Percentiles rank a stretch among this genome's conserved stretches.
phyloP scores from a whole-genome alignment of 2,329 filamentous ascomycete genomes.

The Metarhizium robertsii region DNA sequence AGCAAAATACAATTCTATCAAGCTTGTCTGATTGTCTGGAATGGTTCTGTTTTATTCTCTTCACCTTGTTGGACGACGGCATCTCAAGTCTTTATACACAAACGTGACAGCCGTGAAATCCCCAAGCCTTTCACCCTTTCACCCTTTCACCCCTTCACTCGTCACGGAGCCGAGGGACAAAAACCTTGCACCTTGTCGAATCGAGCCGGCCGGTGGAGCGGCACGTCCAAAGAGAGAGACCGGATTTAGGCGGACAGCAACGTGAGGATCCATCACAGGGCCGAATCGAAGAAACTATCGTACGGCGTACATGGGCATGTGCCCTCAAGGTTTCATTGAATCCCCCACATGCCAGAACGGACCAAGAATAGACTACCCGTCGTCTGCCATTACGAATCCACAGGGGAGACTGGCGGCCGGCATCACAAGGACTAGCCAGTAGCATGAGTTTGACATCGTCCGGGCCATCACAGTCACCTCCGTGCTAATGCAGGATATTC shows the following conservation, averaged over 20 bases:
- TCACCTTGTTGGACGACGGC: background rate
- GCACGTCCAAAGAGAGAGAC: background rate
- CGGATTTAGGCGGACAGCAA: conserved; percentile 1
- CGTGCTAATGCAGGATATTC: background rate
- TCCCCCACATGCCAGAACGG: background rate
- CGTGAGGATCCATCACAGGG: conserved; percentile 1
- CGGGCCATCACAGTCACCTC: background rate
- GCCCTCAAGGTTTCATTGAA: background rate
- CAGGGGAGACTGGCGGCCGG: background rate
- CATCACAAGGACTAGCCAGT: background rate
- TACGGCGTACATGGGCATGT: background rate
- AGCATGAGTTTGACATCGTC: background rate
- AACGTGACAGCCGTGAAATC: background rate
- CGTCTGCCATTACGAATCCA: background rate
- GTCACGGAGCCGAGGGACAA: background rate
- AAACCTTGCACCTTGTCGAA: background rate
- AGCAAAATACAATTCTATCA: no score
- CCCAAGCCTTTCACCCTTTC: background rate
- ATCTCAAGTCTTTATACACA: background rate
- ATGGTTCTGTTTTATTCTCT: background rate
- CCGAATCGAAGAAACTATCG: background rate
- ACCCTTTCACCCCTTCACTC: background rate
- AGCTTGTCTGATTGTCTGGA: background rate
- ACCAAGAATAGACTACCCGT: background rate
- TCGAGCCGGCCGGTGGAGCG: background rate